Evolutionary conservation across 1,139 yeast species (phyloP), one percentile per base, ranked within the genome.

Genomic region (Hanseniaspora sp.): DNA sequence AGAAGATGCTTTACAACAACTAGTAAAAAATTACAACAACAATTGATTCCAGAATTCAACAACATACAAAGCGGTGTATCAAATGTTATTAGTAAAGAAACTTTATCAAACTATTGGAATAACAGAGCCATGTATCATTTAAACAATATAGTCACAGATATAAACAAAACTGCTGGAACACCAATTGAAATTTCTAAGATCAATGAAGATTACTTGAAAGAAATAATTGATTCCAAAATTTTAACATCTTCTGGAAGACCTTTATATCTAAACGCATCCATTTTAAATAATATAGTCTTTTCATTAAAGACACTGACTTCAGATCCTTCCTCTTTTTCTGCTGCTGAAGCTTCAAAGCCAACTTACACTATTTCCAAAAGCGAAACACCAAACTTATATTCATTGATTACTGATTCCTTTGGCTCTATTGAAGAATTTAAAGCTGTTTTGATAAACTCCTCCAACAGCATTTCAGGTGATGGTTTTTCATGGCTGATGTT

Each of bases 401-500:
- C 43, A 5, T 42, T 53, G 23, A 43, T 53, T 15, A 8, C 17
- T 9, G 30, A 38, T 40, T 76, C 84, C 2, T 84, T 84, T 67
- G 90, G 90, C 1, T 83, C 90, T 0, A 60, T 82, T 7, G 71
- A 71, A 17, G 90, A 84, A 67, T 83, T 84, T 65, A 75, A 81
- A 62, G 78, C 83, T 4, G 70, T 83, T 55, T 66, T 84, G 48
- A 63, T 83, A 56, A 76, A 80, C 59, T 78, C 88, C 1, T 83
- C 83, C 17, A 66, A 70, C 52, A 77, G 82, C 13, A 78, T 82
- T 56, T 79, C 80, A 58, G 92, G 94, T 52, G 87, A 84, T 64
- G 94, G 94, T 1, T 74, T 71, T 61, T 79, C 84, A 2, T 84
- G 92, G 92, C 66, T 82, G 35, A 80, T 81, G n/a, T 84, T 84